phyloP scores from a whole-genome alignment of 2,329 filamentous ascomycete genomes.

The Microdochium bolleyi region DNA sequence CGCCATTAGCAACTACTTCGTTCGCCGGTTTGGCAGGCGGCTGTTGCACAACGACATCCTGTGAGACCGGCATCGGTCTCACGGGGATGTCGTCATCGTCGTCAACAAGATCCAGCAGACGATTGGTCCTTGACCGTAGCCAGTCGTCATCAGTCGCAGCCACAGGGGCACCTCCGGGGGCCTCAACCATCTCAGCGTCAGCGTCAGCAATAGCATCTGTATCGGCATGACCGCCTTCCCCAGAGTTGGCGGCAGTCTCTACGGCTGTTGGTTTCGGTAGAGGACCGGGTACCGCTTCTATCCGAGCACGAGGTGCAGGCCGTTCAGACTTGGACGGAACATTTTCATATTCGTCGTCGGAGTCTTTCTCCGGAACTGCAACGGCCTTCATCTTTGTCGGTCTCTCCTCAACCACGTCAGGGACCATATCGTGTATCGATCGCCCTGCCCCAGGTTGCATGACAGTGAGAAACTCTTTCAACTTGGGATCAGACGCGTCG shows the following conservation, averaged over 20 bases:
- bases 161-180: conserved; percentile 9
- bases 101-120: conserved; percentile 76
- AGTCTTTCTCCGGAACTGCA: conserved; percentile 46
- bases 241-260: background rate
- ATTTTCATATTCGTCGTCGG: conserved; percentile 67
- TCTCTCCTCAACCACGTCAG: background rate
- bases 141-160: conserved; percentile 74
- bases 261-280: background rate
- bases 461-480: conserved; percentile 78
- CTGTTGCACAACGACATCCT: background rate
- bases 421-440: background rate
- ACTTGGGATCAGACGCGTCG: conserved; percentile 63
- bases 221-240: conserved; percentile 2
- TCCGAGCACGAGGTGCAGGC: conserved; percentile 1
- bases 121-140: conserved; percentile 81
- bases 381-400: conserved; percentile 28
- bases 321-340: conserved; percentile 5
- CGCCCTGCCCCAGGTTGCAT: conserved; percentile 64
- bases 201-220: conserved; percentile 5
- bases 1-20: conserved; percentile 7
- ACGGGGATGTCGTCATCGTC: conserved; percentile 44
- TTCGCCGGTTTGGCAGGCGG: background rate
- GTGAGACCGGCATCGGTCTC: background rate
- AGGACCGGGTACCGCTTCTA: background rate
- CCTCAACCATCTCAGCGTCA: background rate